phyloP scores from a whole-genome alignment of 2,329 filamentous ascomycete species.

The Exophiala xenobiotica region DNA sequence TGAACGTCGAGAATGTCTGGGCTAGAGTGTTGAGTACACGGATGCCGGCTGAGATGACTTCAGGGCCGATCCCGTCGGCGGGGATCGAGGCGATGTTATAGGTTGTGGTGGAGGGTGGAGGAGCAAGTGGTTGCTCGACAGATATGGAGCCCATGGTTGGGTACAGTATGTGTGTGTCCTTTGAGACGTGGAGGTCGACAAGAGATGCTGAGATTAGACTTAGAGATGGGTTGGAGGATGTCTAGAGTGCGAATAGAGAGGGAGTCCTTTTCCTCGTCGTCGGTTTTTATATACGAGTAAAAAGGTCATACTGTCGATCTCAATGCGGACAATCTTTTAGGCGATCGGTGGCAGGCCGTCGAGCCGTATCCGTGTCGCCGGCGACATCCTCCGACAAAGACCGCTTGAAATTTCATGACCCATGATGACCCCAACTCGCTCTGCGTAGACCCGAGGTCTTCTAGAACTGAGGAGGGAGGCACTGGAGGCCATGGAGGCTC shows the following conservation, averaged over 20 bases:
- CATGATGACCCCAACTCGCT: no score
- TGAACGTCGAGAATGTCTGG: constrained; percentile 55
- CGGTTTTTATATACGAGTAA: no score
- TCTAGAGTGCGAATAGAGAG: not conserved
- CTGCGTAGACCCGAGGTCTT: no score
- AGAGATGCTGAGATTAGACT: not conserved
- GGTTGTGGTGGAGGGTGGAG: constrained; percentile 8
- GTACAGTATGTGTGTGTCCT: not conserved
- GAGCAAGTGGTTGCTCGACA: not conserved
- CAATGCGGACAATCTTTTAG: not conserved
- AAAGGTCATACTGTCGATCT: not conserved
- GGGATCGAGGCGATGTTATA: constrained; percentile 61
- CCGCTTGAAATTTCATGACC: no score
- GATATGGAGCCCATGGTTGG: constrained; percentile 2
- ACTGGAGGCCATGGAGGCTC: no score
- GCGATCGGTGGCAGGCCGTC: no score
- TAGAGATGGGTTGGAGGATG: not conserved
- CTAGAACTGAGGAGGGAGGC: no score
- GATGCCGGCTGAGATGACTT: constrained; percentile 65
- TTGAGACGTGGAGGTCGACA: not conserved
- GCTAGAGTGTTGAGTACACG: constrained; percentile 55
- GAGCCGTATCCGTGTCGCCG: not conserved
- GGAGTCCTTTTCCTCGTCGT: no score
- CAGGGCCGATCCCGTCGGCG: constrained; percentile 68
- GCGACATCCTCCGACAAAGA: no score